Evolutionary conservation across 139 green algal genomes (phyloP), one percentile per base, ranked within the genome.

Genomic region (Chlorella sp.): DNA sequence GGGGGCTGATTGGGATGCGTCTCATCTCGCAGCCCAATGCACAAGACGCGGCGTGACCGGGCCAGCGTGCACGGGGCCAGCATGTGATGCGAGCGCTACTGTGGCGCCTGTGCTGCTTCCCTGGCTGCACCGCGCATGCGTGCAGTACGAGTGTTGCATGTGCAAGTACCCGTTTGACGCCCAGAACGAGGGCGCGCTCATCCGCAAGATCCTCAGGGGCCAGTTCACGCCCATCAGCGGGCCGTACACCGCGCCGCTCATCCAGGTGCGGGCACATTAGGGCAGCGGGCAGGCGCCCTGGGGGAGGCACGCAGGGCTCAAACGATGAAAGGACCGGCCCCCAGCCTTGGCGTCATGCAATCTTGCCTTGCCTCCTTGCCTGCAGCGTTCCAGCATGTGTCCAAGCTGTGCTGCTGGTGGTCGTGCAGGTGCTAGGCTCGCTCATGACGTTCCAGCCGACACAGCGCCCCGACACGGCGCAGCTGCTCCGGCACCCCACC

Each of bases 141-240:
- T 76, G 67, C 81, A 88, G 82, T 94, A 92, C 62, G 89, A 94
- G 67, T 88, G 86, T 67, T 83, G 73, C 49, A 90, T 82, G 63
- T 77, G 83, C 1, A 27, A 69, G 6, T 84, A 90, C 72, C 88
- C 89, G 1, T 94, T 94, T 77, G 82, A 89, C 4, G 89, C 86
- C 17, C 72, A 89, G 62, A 92, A 91, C 69, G 71, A 91, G 73
- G 88, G 82, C 27, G 88, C 88, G 0, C 80, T 94, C 17, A 88
- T 93, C 35, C 82, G 83, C 50, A 93, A 93, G 73, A 94, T 94
- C 71, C 33, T 91, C 29, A 66, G 35, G 1, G 89, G 89, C 23
- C 49, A 77, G 61, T 94, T 86, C 55, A 31, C 69, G 2, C 80
- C 84, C 23, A 63, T 89, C 26, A 77, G 31, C 20, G 84, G 82